Evolutionary conservation across 352 stramenopile species (phyloP).

Genomic region (Pythium diclinum): DNA sequence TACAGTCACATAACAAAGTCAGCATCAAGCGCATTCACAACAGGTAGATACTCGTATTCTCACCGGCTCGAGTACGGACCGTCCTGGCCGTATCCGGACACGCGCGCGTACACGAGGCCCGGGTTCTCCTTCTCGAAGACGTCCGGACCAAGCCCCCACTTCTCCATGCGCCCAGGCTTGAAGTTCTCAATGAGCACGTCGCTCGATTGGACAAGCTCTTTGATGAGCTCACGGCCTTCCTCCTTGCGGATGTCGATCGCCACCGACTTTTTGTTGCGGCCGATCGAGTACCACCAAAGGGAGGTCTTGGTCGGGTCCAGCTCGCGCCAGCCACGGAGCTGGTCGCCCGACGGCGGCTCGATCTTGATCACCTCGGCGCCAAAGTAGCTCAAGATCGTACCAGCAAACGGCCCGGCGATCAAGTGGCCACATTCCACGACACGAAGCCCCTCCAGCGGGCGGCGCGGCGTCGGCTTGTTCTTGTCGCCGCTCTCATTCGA

Average conservation of each 20-base stretch:
- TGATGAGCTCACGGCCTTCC: conserved; percentile 57
- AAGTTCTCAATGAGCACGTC: conserved; percentile 91
- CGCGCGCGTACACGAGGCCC: conserved; percentile 77
- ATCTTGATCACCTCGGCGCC: conserved; percentile 90
- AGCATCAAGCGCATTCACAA: background rate
- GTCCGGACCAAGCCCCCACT: conserved; percentile 79
- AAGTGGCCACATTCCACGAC: conserved; percentile 81
- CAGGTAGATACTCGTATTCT: background rate
- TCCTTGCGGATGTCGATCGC: conserved; percentile 77
- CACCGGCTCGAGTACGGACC: conserved; percentile 72
- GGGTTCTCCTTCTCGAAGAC: conserved; percentile 72
- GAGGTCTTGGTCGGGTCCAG: conserved; percentile 74
- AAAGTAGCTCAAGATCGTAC: conserved; percentile 87
- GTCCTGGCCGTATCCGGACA: conserved; percentile 83
- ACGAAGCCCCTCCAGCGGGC: conserved; percentile 67
- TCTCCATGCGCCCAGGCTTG: conserved; percentile 82
- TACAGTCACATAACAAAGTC: conserved; percentile 13
- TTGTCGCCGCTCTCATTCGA: background rate
- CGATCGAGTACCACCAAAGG: conserved; percentile 88
- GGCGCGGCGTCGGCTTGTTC: conserved; percentile 17
- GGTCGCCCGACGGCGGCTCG: conserved; percentile 80
- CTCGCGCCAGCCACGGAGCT: conserved; percentile 77
- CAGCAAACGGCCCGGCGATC: conserved; percentile 77
- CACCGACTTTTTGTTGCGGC: conserved; percentile 86
- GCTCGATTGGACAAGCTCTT: conserved; percentile 66